Conservation (phyloP, 2,329 filamentous ascomycete species). For the Alternaria burnsii region DNA sequence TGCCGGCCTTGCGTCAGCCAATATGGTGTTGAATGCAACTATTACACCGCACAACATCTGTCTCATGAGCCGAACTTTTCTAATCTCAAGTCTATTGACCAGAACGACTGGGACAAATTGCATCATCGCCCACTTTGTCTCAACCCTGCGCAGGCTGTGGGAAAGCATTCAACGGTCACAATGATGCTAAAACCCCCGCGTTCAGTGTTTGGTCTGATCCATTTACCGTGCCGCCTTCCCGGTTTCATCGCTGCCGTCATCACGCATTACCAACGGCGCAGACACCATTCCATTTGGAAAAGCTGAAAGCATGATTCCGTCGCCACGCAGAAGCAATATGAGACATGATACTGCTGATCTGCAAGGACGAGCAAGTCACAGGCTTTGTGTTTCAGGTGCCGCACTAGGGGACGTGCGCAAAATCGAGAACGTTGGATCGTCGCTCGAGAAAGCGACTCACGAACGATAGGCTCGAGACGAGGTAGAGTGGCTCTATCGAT, state of each 20-base stretch:
- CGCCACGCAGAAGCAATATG: background rate
- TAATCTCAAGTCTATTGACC: background rate
- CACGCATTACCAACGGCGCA: background rate
- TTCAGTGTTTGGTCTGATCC: background rate
- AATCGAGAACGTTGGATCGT: slow-evolving; percentile 3
- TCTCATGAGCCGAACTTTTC: background rate
- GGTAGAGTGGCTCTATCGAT: background rate
- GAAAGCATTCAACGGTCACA: background rate
- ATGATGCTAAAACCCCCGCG: background rate
- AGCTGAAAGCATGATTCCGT: background rate
- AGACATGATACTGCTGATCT: background rate
- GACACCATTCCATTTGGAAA: background rate
- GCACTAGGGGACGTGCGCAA: background rate
- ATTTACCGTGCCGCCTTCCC: background rate
- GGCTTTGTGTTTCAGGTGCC: background rate
- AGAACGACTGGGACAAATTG: background rate
- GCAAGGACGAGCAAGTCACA: slow-evolving; percentile 1
- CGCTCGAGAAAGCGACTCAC: background rate
- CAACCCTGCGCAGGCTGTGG: background rate
- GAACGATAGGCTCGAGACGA: background rate
- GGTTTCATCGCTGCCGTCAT: slow-evolving; percentile 1
- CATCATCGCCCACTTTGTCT: background rate
- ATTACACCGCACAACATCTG: background rate
- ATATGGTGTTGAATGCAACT: slow-evolving; percentile 15
- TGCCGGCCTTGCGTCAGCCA: slow-evolving; percentile 5